These are phyloP conservation scores for Drechslera avenae DNA, from an alignment of 2,329 filamentous ascomycete species.

Conservation along the genomic window DNA sequence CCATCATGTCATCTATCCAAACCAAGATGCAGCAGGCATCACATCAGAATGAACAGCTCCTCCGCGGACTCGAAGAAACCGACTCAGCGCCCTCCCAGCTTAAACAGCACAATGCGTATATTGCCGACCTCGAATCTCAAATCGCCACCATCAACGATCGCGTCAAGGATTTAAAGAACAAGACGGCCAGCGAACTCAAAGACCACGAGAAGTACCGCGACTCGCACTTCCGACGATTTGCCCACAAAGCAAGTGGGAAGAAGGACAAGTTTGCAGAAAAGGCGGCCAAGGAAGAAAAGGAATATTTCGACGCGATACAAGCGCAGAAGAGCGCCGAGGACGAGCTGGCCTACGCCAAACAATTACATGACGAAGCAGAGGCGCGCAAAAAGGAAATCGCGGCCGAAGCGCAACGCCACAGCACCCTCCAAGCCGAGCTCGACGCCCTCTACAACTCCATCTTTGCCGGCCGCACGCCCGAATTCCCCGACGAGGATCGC, in stretches of 20 bases:
- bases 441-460: conserved; percentile 40
- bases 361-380: conserved; percentile 36
- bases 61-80: conserved; percentile 35
- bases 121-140: conserved; percentile 35
- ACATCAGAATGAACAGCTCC: conserved; percentile 30
- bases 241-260: conserved; percentile 39
- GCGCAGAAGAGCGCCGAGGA: conserved; percentile 41
- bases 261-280: conserved; percentile 39
- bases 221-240: conserved; percentile 38
- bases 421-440: conserved; percentile 31
- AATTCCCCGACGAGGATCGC: conserved; percentile 40
- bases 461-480: conserved; percentile 40
- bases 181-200: conserved; percentile 30
- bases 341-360: conserved; percentile 30
- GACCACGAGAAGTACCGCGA: conserved; percentile 46
- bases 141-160: conserved; percentile 23
- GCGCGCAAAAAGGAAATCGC: conserved; percentile 20
- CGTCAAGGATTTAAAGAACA: conserved; percentile 23
- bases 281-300: conserved; percentile 43
- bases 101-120: conserved; percentile 37
- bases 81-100: conserved; percentile 39
- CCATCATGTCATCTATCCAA: conserved; percentile 31
- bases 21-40: conserved; percentile 35
- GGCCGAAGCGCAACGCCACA: conserved; percentile 23
- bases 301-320: conserved; percentile 44